A percentile compares a stretch with the other conserved stretches of the same genome.
Evolutionary conservation across 768 basidiomycete species (phyloP).

Genomic region (Tricholoma hemisulphureum): DNA sequence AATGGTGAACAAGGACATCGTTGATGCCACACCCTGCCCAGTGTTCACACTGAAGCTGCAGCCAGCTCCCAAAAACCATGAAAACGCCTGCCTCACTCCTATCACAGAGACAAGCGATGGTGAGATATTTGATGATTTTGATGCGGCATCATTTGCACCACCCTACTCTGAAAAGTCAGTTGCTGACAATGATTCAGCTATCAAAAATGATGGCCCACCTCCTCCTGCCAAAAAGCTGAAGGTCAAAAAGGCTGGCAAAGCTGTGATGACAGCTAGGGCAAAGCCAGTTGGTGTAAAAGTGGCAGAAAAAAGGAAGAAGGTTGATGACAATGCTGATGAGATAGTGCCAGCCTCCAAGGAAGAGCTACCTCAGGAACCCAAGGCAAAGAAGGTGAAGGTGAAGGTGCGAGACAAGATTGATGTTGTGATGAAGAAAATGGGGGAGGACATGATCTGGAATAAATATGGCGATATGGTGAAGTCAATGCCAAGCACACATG

Average conservation of each 20-base stretch:
- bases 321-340: background rate
- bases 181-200: background rate
- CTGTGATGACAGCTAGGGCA: background rate
- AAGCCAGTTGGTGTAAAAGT: background rate
- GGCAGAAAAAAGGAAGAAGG: background rate
- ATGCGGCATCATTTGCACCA: background rate
- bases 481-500: background rate
- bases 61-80: background rate
- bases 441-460: background rate
- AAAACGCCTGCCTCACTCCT: background rate
- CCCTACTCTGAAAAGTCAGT: background rate
- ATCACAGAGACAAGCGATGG: background rate
- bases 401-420: background rate
- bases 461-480: background rate
- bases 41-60: background rate
- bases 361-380: background rate
- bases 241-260: background rate
- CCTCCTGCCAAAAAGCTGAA: background rate
- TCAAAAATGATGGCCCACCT: background rate
- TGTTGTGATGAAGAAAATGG: background rate
- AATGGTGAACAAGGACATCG: background rate
- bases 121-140: background rate
- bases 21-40: background rate
- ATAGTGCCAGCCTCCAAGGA: background rate
- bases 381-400: background rate